Percentiles rank a stretch among this genome's conserved stretches.
Evolutionary conservation across 257 asterid species (phyloP).

Genomic region (Nicotiana benthamiana): DNA sequence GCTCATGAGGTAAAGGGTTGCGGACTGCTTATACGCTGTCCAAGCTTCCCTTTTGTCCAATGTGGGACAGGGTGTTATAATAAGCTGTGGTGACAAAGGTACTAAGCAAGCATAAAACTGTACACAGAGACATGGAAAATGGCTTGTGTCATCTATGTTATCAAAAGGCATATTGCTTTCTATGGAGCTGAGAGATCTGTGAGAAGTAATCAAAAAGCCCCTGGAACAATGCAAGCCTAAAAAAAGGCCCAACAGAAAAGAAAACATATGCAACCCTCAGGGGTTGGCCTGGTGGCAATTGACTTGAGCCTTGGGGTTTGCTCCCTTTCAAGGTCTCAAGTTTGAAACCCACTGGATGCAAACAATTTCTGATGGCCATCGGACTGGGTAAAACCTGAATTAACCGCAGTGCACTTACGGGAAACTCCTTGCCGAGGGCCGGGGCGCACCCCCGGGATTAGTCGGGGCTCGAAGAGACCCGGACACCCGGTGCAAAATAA

Average conservation of each 20-base stretch:
- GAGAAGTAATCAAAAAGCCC: not conserved
- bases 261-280: not conserved
- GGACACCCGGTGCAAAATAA: too few species aligned
- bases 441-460: too few species aligned
- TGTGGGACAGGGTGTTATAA: not conserved
- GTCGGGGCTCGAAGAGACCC: too few species aligned
- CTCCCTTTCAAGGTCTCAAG: too few species aligned
- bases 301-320: too few species aligned
- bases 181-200: not conserved
- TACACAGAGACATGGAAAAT: not conserved
- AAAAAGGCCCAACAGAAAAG: not conserved
- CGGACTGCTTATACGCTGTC: not conserved
- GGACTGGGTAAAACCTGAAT: too few species aligned
- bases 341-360: too few species aligned
- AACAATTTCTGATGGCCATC: too few species aligned
- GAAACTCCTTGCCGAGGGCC: too few species aligned
- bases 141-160: not conserved
- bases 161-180: not conserved
- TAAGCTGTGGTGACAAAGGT: not conserved
- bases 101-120: not conserved
- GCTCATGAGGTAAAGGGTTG: not conserved
- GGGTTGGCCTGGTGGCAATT: too few species aligned
- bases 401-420: too few species aligned
- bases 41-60: not conserved
- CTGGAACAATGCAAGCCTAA: not conserved